Evolutionary conservation across 148 eudicot genomes (phyloP).

Genomic region (Silene uniflora): DNA sequence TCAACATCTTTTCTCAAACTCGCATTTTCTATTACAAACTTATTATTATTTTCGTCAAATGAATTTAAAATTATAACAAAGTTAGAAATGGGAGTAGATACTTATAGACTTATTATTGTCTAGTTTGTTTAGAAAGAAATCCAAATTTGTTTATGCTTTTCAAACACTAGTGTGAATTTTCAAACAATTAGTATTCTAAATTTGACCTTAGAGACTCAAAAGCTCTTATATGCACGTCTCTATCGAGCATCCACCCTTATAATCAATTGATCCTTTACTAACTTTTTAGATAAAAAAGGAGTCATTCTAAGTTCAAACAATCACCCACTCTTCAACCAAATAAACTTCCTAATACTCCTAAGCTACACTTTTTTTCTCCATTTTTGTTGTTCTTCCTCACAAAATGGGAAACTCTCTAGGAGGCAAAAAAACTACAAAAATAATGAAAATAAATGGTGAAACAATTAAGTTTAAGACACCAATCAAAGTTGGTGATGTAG

Average conservation of each 20-base stretch:
- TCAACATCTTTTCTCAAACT: no score
- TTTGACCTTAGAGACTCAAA: slow-evolving; percentile 25
- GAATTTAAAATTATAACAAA: neutral
- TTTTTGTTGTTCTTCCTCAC: neutral
- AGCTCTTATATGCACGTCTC: slow-evolving; percentile 20
- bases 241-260: slow-evolving; percentile 29
- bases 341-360: slow-evolving; percentile 2
- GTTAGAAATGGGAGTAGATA: neutral
- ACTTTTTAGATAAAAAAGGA: slow-evolving; percentile 19
- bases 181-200: slow-evolving; percentile 20
- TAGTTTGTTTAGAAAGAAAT: neutral
- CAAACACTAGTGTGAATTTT: slow-evolving; percentile 21
- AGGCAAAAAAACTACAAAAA: slow-evolving; percentile 50
- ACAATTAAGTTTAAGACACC: slow-evolving; percentile 74
- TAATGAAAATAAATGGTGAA: slow-evolving; percentile 85
- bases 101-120: no score
- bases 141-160: neutral
- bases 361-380: neutral
- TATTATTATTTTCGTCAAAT: no score
- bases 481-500: slow-evolving; percentile 51
- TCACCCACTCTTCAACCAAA: neutral
- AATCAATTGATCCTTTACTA: slow-evolving; percentile 2
- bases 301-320: neutral
- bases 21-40: no score
- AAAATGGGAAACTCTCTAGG: slow-evolving; percentile 80